Conservation (phyloP, 176 grass and related monocot genomes). For the Metroxylon sagu region DNA sequence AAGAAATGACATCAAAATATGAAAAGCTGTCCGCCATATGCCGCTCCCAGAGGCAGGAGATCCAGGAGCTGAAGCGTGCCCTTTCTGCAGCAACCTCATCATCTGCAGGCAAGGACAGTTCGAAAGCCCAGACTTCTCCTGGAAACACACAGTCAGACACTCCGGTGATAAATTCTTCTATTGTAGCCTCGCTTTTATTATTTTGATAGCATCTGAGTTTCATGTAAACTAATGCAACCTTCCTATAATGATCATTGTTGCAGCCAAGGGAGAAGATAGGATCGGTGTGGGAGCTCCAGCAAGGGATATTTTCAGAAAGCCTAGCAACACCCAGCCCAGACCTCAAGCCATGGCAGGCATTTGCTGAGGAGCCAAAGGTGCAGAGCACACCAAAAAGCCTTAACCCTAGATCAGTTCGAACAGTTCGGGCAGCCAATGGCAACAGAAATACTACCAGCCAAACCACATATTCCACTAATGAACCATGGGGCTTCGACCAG, state of each 20-base stretch:
- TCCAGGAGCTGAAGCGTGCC: slow-evolving; percentile 63
- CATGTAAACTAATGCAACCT: too few relatives aligned
- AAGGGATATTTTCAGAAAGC: slow-evolving; percentile 38
- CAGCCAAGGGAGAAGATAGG: slow-evolving; percentile 63
- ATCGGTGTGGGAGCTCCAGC: slow-evolving; percentile 56
- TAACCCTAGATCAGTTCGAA: slow-evolving; percentile 14
- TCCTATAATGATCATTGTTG: slow-evolving; percentile 8
- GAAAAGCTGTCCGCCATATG: slow-evolving; percentile 76
- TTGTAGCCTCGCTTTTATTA: background rate
- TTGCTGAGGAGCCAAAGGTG: slow-evolving; percentile 32
- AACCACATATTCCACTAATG: slow-evolving; percentile 8
- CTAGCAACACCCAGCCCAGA: slow-evolving; percentile 33
- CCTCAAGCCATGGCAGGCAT: slow-evolving; percentile 43
- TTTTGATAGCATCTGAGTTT: too few relatives aligned
- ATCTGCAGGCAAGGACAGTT: slow-evolving; percentile 31
- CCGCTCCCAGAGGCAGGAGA: slow-evolving; percentile 59
- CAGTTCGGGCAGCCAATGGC: slow-evolving; percentile 17
- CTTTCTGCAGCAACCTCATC: slow-evolving; percentile 34
- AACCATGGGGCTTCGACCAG: slow-evolving; percentile 36
- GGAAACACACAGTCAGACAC: slow-evolving; percentile 24
- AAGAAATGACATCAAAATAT: slow-evolving; percentile 65
- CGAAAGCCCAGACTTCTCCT: slow-evolving; percentile 4
- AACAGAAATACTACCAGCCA: slow-evolving; percentile 24
- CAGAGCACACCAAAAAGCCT: slow-evolving; percentile 33
- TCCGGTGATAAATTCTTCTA: slow-evolving; percentile 21